Conservation (phyloP, 805 yeast genomes). For the Kuraishia cidri region DNA sequence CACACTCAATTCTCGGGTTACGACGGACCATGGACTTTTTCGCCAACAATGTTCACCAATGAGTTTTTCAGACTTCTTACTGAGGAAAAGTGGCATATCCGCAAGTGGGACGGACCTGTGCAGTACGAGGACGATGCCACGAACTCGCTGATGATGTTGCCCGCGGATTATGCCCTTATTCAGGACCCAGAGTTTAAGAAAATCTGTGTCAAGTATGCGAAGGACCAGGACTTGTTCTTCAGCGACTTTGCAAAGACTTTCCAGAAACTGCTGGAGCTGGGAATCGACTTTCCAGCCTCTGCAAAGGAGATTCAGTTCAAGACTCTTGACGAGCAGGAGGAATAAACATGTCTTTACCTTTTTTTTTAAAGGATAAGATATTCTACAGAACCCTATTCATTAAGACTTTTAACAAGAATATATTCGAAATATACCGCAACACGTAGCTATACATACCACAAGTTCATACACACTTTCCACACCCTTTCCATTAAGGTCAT, state of each 20-base stretch:
- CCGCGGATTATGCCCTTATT: conserved; percentile 45
- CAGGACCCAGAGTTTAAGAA: conserved; percentile 34
- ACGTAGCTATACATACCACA: background rate
- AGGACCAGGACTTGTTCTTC: conserved; percentile 38
- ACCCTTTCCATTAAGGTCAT: no score
- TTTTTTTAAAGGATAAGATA: background rate
- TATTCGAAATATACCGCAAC: background rate
- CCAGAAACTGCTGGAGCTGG: conserved; percentile 54
- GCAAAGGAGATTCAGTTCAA: conserved; percentile 39
- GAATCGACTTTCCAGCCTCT: conserved; percentile 53
- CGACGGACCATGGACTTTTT: conserved; percentile 88
- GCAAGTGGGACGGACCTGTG: conserved; percentile 53
- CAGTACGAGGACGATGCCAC: conserved; percentile 57
- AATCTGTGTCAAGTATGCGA: conserved; percentile 38
- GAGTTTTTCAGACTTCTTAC: conserved; percentile 55
- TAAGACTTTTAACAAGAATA: background rate
- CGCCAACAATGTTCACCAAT: conserved; percentile 67
- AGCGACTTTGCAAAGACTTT: conserved; percentile 38
- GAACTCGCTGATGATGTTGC: conserved; percentile 48
- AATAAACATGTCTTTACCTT: conserved; percentile 4
- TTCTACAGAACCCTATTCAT: no score
- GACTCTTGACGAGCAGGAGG: conserved; percentile 63
- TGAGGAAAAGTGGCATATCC: conserved; percentile 47
- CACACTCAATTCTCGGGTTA: conserved; percentile 56
- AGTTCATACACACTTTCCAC: background rate